Conservation (phyloP, 495 filamentous ascomycete genomes). For the Cercophora samala region DNA sequence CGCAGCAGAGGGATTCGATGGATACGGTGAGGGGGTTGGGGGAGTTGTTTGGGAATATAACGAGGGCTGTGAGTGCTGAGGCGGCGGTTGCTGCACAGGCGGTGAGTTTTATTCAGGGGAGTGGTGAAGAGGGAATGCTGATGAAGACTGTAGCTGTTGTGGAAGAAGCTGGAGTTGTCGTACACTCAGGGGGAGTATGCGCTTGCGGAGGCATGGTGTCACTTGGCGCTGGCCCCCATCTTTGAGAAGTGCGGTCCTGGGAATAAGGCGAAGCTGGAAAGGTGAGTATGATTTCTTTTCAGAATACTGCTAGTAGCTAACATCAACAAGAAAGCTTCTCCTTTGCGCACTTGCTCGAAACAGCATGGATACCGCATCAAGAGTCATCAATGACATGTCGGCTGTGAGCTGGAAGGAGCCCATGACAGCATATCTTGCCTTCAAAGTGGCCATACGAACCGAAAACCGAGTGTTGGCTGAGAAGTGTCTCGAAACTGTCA, state of each 20-base stretch:
- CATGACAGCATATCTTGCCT: slow-evolving; percentile 67
- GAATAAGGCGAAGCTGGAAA: slow-evolving; percentile 65
- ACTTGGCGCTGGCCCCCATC: slow-evolving; percentile 59
- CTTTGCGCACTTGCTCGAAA: slow-evolving; percentile 59
- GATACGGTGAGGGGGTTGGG: slow-evolving; percentile 25
- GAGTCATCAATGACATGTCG: slow-evolving; percentile 60
- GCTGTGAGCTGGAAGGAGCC: slow-evolving; percentile 52
- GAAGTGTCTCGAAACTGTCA: slow-evolving; percentile 55
- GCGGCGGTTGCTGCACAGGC: slow-evolving; percentile 69
- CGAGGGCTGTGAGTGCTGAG: slow-evolving; percentile 45
- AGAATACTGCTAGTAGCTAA: slow-evolving; percentile 5
- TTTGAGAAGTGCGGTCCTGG: slow-evolving; percentile 61
- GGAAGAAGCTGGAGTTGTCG: slow-evolving; percentile 66
- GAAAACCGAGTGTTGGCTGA: slow-evolving; percentile 57
- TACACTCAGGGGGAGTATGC: slow-evolving; percentile 52
- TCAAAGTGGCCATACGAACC: slow-evolving; percentile 65
- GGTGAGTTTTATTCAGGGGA: slow-evolving; percentile 39
- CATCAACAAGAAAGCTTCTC: slow-evolving; percentile 60
- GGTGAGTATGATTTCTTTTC: slow-evolving; percentile 31
- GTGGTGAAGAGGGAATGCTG: background rate
- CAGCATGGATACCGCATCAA: slow-evolving; percentile 50
- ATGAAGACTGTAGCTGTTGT: slow-evolving; percentile 58
- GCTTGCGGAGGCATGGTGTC: slow-evolving; percentile 66
- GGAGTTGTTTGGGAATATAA: slow-evolving; percentile 22
- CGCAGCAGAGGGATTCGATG: slow-evolving; percentile 33